Evolutionary conservation across 2,329 filamentous ascomycete species (phyloP).

Genomic region (Neofusicoccum sp.): DNA sequence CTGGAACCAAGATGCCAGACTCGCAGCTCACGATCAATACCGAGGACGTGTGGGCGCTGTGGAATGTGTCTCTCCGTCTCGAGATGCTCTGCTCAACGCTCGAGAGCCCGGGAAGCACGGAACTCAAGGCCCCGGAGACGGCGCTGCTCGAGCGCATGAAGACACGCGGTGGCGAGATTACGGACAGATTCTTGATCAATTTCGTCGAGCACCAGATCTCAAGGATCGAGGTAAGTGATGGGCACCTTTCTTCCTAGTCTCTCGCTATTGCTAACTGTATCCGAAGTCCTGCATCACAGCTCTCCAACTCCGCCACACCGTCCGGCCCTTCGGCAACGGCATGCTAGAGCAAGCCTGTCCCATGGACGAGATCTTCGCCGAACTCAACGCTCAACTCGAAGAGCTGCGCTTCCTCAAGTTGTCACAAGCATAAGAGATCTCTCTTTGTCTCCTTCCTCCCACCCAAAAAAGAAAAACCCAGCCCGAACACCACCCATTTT

Average conservation of each 20-base stretch:
- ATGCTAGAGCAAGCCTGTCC: conserved; percentile 74
- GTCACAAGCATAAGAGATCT: background rate
- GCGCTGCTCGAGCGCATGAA: conserved; percentile 75
- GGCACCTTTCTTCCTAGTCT: background rate
- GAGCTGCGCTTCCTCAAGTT: conserved; percentile 66
- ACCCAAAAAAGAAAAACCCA: background rate
- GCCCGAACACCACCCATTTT: background rate
- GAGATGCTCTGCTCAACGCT: conserved; percentile 91
- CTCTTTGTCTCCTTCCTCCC: background rate
- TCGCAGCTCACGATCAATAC: conserved; percentile 75
- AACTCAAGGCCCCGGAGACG: conserved; percentile 76
- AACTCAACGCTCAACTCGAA: conserved; percentile 59
- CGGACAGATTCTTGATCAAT: conserved; percentile 81
- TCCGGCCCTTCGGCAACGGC: conserved; percentile 65
- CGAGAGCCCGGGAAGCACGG: conserved; percentile 64
- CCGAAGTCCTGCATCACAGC: conserved; percentile 75
- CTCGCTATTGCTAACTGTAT: conserved; percentile 24
- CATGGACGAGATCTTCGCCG: conserved; percentile 68
- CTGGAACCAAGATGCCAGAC: conserved; percentile 61
- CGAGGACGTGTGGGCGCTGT: conserved; percentile 82
- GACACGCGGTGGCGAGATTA: conserved; percentile 74
- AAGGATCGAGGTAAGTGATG: conserved; percentile 77
- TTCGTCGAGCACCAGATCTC: conserved; percentile 95
- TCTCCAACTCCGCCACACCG: conserved; percentile 74
- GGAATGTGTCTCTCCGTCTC: conserved; percentile 82